Evolutionary conservation across 73 alveolate genomes (phyloP).

Genomic region (Breviolum minutum): DNA sequence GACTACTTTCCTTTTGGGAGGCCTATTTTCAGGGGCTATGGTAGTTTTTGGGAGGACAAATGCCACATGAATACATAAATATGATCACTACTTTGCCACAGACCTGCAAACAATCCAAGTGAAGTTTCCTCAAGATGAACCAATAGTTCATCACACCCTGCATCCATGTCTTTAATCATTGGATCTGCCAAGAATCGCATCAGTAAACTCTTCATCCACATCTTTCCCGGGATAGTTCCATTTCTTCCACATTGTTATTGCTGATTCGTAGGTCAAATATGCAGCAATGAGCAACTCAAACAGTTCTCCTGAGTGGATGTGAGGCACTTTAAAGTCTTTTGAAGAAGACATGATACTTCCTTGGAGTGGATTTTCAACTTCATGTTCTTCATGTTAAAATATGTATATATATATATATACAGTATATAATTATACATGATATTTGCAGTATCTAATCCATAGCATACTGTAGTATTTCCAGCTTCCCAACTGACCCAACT

Average conservation of each 20-base stretch:
- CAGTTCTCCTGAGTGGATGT: background rate
- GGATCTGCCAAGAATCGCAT: conserved; percentile 2
- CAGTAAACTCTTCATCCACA: conserved; percentile 7
- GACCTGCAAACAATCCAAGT: too few species aligned
- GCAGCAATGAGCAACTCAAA: conserved; percentile 16
- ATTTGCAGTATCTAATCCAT: background rate
- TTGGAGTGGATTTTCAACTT: background rate
- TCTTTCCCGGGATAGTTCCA: conserved; percentile 55
- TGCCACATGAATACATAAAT: too few species aligned
- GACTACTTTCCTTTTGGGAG: too few species aligned
- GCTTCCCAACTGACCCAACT: too few species aligned
- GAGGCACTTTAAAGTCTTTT: too few species aligned
- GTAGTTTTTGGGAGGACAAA: too few species aligned
- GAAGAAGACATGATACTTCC: background rate
- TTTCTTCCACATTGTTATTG: conserved; percentile 42
- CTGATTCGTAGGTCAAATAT: conserved; percentile 52
- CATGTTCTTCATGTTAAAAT: too few species aligned
- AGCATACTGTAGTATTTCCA: background rate
- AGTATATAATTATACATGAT: background rate
- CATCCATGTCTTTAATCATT: background rate
- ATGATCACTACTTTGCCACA: too few species aligned
- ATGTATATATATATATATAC: background rate
- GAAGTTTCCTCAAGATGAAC: too few species aligned
- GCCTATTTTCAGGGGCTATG: too few species aligned
- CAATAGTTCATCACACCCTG: too few species aligned